Percentiles rank a stretch among this genome's conserved stretches.
These are phyloP conservation scores for Diaporthe citriasiana DNA, from an alignment of 2,329 filamentous ascomycete genomes.

Conservation along the genomic window DNA sequence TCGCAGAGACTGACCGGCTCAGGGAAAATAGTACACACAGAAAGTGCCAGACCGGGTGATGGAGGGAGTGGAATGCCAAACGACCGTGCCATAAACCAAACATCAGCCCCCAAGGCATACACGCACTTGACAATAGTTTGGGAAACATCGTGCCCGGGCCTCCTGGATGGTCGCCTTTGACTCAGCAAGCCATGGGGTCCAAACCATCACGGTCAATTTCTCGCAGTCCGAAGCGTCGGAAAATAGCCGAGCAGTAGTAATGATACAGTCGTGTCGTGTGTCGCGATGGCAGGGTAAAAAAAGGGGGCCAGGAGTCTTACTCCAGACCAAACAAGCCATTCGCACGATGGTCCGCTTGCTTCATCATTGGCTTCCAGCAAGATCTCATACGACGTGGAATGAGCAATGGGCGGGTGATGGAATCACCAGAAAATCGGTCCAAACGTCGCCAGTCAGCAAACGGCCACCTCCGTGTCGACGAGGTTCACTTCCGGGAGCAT, in stretches of 20 bases:
- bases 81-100: background rate
- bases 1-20: constrained; percentile 4
- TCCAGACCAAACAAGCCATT: background rate
- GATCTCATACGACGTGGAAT: constrained; percentile 24
- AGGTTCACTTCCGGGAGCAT: constrained; percentile 20
- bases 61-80: background rate
- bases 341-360: background rate
- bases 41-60: background rate
- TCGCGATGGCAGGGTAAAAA: background rate
- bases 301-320: background rate
- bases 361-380: background rate
- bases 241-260: background rate
- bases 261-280: background rate
- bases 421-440: constrained; percentile 26
- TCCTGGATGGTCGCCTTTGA: background rate
- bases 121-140: constrained; percentile 12
- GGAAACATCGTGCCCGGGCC: constrained; percentile 21
- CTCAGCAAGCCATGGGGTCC: background rate
- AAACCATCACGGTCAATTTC: background rate
- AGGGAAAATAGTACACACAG: background rate
- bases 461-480: constrained; percentile 3
- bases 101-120: background rate
- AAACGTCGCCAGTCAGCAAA: constrained; percentile 22
- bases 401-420: background rate
- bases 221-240: background rate